Conservation (phyloP, 1,284 basidiomycete species). For the Hypsizygus ulmarius region DNA sequence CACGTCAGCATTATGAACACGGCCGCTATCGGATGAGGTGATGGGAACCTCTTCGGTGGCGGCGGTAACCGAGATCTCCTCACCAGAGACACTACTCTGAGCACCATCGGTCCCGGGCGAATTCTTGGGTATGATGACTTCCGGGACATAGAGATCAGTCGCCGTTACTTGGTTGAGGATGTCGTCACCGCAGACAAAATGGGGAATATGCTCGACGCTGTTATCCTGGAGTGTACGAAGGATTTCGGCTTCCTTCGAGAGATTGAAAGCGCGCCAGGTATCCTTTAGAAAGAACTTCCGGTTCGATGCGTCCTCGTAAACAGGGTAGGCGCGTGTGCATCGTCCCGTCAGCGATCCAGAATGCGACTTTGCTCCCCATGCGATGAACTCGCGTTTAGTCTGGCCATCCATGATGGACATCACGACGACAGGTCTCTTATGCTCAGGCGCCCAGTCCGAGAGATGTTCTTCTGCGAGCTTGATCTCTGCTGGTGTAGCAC, state of each 20-base stretch:
- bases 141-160: slow-evolving; percentile 4
- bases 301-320: slow-evolving; percentile 10
- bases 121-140: too few relatives aligned
- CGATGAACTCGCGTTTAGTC: slow-evolving; percentile 19
- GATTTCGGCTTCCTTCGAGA: slow-evolving; percentile 18
- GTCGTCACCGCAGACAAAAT: slow-evolving; percentile 1
- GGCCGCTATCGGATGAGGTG: too few relatives aligned
- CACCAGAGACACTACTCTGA: too few relatives aligned
- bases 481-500: slow-evolving; percentile 4
- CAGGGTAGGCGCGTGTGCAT: slow-evolving; percentile 20
- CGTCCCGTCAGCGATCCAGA: slow-evolving; percentile 14
- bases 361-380: slow-evolving; percentile 12
- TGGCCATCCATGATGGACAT: slow-evolving; percentile 12
- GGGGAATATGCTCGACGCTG: background rate
- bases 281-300: slow-evolving; percentile 22
- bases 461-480: slow-evolving; percentile 11
- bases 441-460: slow-evolving; percentile 11
- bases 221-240: slow-evolving; percentile 3
- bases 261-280: slow-evolving; percentile 17
- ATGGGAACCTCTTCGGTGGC: background rate
- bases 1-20: too few relatives aligned
- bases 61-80: slow-evolving; percentile 7
- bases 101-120: too few relatives aligned
- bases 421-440: slow-evolving; percentile 12
- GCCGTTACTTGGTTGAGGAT: background rate